Evolutionary conservation across 768 basidiomycete species (phyloP).

Genomic region (Mycena venus): DNA sequence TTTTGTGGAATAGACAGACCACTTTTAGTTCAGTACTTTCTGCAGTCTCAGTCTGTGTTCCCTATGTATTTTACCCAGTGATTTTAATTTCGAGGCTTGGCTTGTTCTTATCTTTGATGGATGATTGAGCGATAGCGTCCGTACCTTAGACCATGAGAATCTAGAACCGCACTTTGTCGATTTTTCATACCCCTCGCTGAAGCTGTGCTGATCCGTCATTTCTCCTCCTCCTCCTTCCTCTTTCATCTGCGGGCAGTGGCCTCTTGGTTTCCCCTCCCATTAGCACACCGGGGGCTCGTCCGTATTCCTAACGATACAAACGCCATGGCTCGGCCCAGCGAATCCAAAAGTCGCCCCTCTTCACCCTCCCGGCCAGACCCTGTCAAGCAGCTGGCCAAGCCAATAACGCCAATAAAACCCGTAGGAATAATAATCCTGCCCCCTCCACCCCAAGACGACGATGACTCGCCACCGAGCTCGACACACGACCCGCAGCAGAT

Average conservation of each 20-base stretch:
- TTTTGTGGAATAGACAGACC: no score
- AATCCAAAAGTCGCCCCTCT: constrained; percentile 65
- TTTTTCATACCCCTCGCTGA: neutral
- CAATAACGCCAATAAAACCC: constrained; percentile 11
- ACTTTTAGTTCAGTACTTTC: no score
- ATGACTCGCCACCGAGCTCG: constrained; percentile 43
- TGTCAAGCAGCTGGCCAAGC: constrained; percentile 31
- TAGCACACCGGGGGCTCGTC: neutral
- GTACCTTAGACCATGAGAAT: no score
- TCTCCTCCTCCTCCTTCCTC: neutral
- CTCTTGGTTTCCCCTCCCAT: neutral
- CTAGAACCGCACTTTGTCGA: no score
- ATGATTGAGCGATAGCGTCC: neutral
- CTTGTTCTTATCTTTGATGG: no score
- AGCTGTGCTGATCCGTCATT: constrained; percentile 7
- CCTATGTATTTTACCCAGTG: no score
- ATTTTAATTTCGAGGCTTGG: neutral
- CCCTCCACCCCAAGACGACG: constrained; percentile 54
- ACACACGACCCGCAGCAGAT: constrained; percentile 60
- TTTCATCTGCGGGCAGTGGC: neutral
- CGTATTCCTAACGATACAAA: neutral
- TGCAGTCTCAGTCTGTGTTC: no score
- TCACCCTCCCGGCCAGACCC: constrained; percentile 59
- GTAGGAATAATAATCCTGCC: constrained; percentile 59
- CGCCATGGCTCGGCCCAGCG: constrained; percentile 3